phyloP scores from a whole-genome alignment of 2,329 filamentous ascomycete species.

The Colletotrichum eremochloae region DNA sequence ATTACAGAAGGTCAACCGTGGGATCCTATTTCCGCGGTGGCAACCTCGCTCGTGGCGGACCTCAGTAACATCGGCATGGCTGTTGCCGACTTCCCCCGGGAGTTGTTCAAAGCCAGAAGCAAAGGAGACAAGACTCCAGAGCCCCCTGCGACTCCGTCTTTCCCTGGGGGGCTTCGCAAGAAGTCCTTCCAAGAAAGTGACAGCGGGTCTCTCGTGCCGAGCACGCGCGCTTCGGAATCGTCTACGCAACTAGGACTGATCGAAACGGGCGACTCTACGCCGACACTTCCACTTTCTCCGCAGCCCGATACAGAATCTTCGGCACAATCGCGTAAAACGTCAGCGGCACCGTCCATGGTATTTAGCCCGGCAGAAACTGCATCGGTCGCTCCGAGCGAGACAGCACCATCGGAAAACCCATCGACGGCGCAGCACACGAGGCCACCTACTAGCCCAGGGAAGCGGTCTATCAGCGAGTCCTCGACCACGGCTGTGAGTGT shows the following conservation, averaged over 20 bases:
- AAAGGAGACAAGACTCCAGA: conserved; percentile 40
- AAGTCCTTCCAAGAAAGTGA: conserved; percentile 21
- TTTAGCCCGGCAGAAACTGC: conserved; percentile 45
- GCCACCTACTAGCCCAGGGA: conserved; percentile 28
- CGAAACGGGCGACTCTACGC: conserved; percentile 27
- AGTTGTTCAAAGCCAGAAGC: conserved; percentile 62
- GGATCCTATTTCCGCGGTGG: conserved; percentile 83
- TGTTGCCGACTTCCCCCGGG: conserved; percentile 78
- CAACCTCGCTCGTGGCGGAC: conserved; percentile 85
- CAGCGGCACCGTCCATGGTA: conserved; percentile 42
- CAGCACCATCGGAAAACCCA: conserved; percentile 51
- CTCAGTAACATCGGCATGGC: conserved; percentile 85
- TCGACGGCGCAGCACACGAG: conserved; percentile 11
- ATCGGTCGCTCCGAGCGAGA: conserved; percentile 50
- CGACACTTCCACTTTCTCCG: conserved; percentile 27
- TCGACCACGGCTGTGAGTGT: conserved; percentile 51
- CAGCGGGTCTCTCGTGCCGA: conserved; percentile 21
- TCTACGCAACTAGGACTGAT: conserved; percentile 35
- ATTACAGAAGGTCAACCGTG: conserved; percentile 82
- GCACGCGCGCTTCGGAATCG: conserved; percentile 35
- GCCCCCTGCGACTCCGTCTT: conserved; percentile 25
- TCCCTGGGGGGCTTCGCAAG: conserved; percentile 16
- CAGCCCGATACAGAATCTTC: conserved; percentile 9
- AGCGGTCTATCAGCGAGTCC: conserved; percentile 43
- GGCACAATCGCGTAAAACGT: conserved; percentile 14